A percentile compares a stretch with the other conserved stretches of the same genome.
These are phyloP conservation scores for Trichoderma citrinoviride DNA, from an alignment of 2,329 filamentous ascomycete species.

Conservation along the genomic window DNA sequence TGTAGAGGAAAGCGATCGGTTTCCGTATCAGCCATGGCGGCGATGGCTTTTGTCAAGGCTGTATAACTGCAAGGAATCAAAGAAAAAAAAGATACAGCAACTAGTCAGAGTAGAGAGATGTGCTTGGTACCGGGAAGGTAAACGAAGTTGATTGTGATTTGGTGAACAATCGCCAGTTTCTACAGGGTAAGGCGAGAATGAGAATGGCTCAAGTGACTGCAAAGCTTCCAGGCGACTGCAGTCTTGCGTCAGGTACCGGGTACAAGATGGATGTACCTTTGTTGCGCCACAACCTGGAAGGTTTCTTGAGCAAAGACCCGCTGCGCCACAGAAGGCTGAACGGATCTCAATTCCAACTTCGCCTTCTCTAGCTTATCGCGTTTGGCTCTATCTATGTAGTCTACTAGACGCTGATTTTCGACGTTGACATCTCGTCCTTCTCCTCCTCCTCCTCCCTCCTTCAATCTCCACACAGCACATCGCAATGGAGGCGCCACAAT, in stretches of 20 bases:
- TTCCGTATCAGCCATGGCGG: conserved; percentile 36
- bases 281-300: too few species aligned
- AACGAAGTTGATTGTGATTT: background rate
- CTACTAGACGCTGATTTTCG: background rate
- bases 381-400: background rate
- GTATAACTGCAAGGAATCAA: background rate
- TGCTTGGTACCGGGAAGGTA: too few species aligned
- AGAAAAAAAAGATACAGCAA: background rate
- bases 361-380: conserved; percentile 27
- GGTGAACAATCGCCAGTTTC: background rate
- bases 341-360: conserved; percentile 27
- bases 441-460: background rate
- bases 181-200: conserved; percentile 3
- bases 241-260: conserved; percentile 14
- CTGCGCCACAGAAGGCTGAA: conserved; percentile 34
- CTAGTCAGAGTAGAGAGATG: too few species aligned
- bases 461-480: too few species aligned
- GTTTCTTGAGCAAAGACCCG: too few species aligned
- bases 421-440: background rate
- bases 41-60: background rate
- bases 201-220: background rate
- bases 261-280: too few species aligned
- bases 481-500: conserved; percentile 37
- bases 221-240: conserved; percentile 1
- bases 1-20: conserved; percentile 76